Evolutionary conservation across 306 rosid genomes (phyloP).

Genomic region (Prinsepia uniflora): DNA sequence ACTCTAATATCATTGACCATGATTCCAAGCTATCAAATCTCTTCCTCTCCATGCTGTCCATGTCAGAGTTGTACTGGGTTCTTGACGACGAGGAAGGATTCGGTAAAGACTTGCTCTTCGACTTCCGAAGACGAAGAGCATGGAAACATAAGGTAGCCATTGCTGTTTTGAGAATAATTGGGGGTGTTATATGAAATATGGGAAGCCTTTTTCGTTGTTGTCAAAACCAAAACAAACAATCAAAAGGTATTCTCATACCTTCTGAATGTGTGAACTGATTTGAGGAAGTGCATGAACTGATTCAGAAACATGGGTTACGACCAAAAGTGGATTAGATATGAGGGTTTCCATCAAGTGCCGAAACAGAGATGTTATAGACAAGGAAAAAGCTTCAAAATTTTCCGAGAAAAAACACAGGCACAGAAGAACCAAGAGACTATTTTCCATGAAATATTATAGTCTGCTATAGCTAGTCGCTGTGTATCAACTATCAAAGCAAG

Average conservation of each 20-base stretch:
- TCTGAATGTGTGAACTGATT: conserved; percentile 72
- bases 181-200: conserved; percentile 1
- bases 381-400: conserved; percentile 26
- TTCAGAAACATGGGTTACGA: conserved; percentile 63
- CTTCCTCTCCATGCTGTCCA: conserved; percentile 74
- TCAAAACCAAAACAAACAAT: conserved; percentile 40
- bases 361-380: conserved; percentile 29
- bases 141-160: conserved; percentile 77
- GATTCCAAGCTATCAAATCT: conserved; percentile 96
- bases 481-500: conserved; percentile 17
- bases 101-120: conserved; percentile 60
- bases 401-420: conserved; percentile 16
- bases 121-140: conserved; percentile 51
- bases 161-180: conserved; percentile 14
- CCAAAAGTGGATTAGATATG: conserved; percentile 23
- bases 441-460: conserved; percentile 18
- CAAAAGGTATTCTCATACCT: conserved; percentile 52
- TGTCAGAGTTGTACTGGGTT: conserved; percentile 43
- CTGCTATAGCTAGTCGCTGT: background rate
- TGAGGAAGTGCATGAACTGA: conserved; percentile 79
- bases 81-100: conserved; percentile 46
- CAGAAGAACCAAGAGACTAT: conserved; percentile 21
- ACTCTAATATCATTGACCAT: conserved; percentile 95
- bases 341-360: conserved; percentile 38
- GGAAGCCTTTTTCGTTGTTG: background rate